These are phyloP conservation scores for Kwoniella bestiolae DNA, from an alignment of 768 basidiomycete genomes.

Conservation along the genomic window DNA sequence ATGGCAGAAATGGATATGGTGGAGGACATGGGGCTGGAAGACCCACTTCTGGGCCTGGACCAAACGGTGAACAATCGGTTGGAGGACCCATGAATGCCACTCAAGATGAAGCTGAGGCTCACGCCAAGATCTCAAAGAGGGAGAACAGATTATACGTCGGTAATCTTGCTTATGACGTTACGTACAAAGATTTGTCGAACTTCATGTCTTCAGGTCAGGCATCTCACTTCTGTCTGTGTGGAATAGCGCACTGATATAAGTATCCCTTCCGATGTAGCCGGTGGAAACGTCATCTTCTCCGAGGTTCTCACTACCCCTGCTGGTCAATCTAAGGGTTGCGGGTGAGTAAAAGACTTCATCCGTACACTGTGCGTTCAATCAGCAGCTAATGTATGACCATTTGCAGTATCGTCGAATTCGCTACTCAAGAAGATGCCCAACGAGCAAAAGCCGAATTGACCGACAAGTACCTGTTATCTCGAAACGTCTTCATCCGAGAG, in stretches of 20 bases:
- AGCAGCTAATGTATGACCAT: not conserved
- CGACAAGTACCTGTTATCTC: conserved; percentile 85
- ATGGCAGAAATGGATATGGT: conserved; percentile 19
- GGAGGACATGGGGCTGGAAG: not conserved
- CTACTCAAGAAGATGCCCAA: conserved; percentile 84
- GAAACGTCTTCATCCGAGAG: conserved; percentile 95
- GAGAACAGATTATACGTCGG: conserved; percentile 99
- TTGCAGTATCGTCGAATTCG: conserved; percentile 90
- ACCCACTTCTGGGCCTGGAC: conserved; percentile 7
- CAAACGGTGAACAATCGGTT: conserved; percentile 26
- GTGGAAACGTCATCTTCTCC: conserved; percentile 99
- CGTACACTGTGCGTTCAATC: not conserved
- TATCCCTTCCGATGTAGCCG: too few relatives aligned
- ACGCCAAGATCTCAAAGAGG: conserved; percentile 93
- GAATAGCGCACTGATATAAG: not conserved
- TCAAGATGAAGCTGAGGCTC: conserved; percentile 89
- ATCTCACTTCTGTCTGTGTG: conserved; percentile 33
- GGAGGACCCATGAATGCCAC: conserved; percentile 56
- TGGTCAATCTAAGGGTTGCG: conserved; percentile 97
- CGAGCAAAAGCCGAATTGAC: conserved; percentile 87
- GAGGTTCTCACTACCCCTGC: conserved; percentile 97
- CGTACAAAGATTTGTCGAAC: conserved; percentile 98
- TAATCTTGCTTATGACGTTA: conserved; percentile 98
- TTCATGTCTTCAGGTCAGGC: conserved; percentile 99
- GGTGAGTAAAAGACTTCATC: conserved; percentile 65